Evolutionary conservation across 805 yeast genomes (phyloP), one percentile per base, ranked within the genome.

Genomic region (Debaryomyces maramus): DNA sequence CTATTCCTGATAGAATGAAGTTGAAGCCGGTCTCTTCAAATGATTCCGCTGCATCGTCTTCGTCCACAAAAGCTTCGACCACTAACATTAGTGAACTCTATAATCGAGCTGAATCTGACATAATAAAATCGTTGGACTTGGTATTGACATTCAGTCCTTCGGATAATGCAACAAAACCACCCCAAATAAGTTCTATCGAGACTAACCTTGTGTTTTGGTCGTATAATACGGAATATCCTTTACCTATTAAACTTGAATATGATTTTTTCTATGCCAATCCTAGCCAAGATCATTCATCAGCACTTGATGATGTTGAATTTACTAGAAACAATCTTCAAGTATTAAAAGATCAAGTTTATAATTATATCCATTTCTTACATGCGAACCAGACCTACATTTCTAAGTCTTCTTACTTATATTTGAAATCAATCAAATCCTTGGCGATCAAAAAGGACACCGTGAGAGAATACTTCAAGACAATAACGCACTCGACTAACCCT

Each of bases 391-490:
- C 63, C 1, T 50, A 45, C 16, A 48, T 70, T 3, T 60, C 71
- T 0, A 65, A 57, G 36, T 53, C 56, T 22, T 53, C 70, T 1
- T 65, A 48, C 38, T 56, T 68, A 15, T 67, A 65, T 45, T 50
- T 70, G 39, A 67, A 63, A 41, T 60, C 74, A 3, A 56, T 70
- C 31, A 66, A 61, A 41, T 47, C 65, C 3, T 50, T 70, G 41
- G 65, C 68, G 1, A 52, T 67, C 16, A 70, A 69, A 50, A 67
- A 66, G 35, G 74, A 70, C 44, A 63, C 67, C 2, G 51, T 70
- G 18, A 60, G 54, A 32, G 72, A 66, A 5, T 70, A 56, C 44
- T 67, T 61, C 46, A 60, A 57, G 39, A 47, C 62, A 1, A 23
- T 60, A 31, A 58, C 59, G 38, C 60, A 36, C 32, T 49, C 45